Percentiles rank a stretch among this genome's conserved stretches.
Evolutionary conservation across 176 grass and related monocot genomes (phyloP).

Genomic region (Rhipidocladum racemiflorum): DNA sequence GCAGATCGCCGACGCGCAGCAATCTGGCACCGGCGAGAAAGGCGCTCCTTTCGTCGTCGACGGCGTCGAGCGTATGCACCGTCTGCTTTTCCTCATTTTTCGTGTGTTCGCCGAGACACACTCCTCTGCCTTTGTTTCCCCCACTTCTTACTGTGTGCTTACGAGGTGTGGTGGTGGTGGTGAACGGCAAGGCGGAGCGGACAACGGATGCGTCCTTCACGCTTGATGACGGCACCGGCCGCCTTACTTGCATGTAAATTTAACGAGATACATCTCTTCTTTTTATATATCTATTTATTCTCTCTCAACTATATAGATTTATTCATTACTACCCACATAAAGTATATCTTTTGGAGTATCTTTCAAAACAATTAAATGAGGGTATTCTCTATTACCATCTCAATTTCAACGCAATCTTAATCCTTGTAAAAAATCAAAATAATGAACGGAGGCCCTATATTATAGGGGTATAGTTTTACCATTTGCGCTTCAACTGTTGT

Average conservation of each 20-base stretch:
- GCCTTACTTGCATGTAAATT: too few species aligned
- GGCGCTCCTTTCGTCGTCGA: constrained; percentile 53
- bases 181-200: constrained; percentile 63
- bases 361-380: too few species aligned
- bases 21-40: constrained; percentile 50
- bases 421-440: too few species aligned
- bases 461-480: too few species aligned
- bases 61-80: constrained; percentile 56
- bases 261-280: too few species aligned
- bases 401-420: too few species aligned
- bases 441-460: too few species aligned
- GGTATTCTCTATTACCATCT: too few species aligned
- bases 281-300: too few species aligned
- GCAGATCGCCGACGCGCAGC: constrained; percentile 69
- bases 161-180: neutral
- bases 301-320: too few species aligned
- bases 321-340: too few species aligned
- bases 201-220: constrained; percentile 70
- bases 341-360: too few species aligned
- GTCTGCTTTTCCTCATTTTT: neutral
- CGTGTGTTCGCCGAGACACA: neutral
- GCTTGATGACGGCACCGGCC: constrained; percentile 79
- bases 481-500: neutral
- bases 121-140: neutral
- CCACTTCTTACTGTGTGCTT: neutral